Percentiles rank a stretch among this genome's conserved stretches.
phyloP scores from a whole-genome alignment of 164 flowering plant genomes.

The Nelumbo lutea region DNA sequence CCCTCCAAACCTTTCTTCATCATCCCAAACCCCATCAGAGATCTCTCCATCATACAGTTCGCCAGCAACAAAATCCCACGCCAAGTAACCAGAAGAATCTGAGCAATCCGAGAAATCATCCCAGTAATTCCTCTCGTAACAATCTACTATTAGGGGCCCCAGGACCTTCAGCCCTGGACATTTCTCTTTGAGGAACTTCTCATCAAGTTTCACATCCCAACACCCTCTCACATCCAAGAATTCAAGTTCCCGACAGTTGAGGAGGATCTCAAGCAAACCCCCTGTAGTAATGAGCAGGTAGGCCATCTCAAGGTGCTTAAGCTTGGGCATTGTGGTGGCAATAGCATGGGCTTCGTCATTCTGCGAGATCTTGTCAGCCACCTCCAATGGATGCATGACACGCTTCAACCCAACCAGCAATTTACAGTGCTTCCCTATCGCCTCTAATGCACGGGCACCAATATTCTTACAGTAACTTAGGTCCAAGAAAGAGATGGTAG shows the following conservation, averaged over 20 bases:
- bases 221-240: constrained; percentile 44
- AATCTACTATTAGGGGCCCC: constrained; percentile 35
- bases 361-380: constrained; percentile 28
- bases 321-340: constrained; percentile 70
- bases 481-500: constrained; percentile 48
- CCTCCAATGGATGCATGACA: constrained; percentile 55
- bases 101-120: constrained; percentile 32
- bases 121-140: constrained; percentile 28
- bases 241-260: constrained; percentile 13
- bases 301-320: constrained; percentile 64
- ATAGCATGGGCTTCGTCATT: constrained; percentile 77
- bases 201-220: constrained; percentile 44
- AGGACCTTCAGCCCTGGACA: constrained; percentile 17
- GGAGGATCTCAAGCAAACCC: constrained; percentile 23
- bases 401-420: constrained; percentile 41
- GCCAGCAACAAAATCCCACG: constrained; percentile 39
- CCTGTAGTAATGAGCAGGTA: constrained; percentile 35
- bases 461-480: constrained; percentile 53
- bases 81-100: constrained; percentile 31
- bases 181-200: constrained; percentile 26
- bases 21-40: constrained; percentile 17
- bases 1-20: background rate
- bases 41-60: constrained; percentile 25
- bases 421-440: constrained; percentile 62
- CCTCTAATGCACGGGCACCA: constrained; percentile 38